phyloP scores from a whole-genome alignment of 176 grass and related monocot species.

The Phoenix dactylifera region DNA sequence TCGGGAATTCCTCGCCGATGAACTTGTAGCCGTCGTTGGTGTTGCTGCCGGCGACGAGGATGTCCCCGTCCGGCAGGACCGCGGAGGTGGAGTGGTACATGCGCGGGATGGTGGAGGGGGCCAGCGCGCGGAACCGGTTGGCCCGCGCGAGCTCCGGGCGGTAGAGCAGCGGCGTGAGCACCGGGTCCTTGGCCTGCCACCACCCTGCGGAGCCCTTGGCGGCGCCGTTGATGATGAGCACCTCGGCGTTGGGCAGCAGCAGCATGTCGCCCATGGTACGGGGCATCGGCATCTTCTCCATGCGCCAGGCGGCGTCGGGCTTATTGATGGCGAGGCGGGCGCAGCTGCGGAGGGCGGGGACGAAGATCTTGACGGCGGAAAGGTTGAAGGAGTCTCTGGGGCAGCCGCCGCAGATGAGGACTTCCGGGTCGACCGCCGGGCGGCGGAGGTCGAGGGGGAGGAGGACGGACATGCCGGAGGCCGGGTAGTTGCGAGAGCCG shows the following conservation, averaged over 20 bases:
- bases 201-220: constrained; percentile 57
- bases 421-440: constrained; percentile 24
- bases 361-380: constrained; percentile 37
- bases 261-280: constrained; percentile 92
- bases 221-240: constrained; percentile 67
- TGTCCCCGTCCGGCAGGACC: constrained; percentile 70
- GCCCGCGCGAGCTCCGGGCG: constrained; percentile 15
- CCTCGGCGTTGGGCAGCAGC: constrained; percentile 63
- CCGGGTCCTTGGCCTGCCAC: constrained; percentile 21
- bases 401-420: constrained; percentile 69
- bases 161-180: constrained; percentile 57
- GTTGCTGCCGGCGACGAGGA: constrained; percentile 81
- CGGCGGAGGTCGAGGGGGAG: constrained; percentile 63
- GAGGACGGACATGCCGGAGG: constrained; percentile 61
- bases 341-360: constrained; percentile 44
- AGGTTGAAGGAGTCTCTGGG: constrained; percentile 39
- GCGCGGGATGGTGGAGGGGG: constrained; percentile 34
- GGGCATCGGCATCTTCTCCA: constrained; percentile 55
- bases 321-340: constrained; percentile 38
- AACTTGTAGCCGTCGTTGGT: constrained; percentile 71
- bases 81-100: constrained; percentile 87
- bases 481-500: constrained; percentile 63
- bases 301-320: constrained; percentile 33
- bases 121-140: constrained; percentile 41
- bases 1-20: constrained; percentile 50